These are phyloP conservation scores for Oenanthe javanica DNA, from an alignment of 140 eudicot species.

Conservation along the genomic window DNA sequence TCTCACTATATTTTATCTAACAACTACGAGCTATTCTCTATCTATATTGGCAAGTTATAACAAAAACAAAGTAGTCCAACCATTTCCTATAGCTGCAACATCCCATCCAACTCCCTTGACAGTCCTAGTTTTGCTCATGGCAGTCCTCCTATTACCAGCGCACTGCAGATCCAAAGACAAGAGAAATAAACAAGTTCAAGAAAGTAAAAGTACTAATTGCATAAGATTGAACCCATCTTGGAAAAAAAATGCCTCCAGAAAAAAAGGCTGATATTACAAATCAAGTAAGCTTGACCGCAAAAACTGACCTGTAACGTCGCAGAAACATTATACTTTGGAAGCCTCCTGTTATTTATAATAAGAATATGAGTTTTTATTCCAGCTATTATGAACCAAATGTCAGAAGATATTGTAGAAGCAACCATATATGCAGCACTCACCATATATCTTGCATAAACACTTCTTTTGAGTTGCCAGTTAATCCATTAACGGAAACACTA, in stretches of 20 bases:
- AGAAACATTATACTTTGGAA: conserved; percentile 67
- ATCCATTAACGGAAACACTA: conserved; percentile 45
- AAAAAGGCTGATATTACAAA: not conserved
- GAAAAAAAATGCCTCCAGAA: not conserved
- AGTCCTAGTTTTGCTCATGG: conserved; percentile 81
- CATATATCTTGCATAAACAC: conserved; percentile 67
- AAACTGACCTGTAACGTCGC: conserved; percentile 70
- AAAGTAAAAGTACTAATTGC: not conserved
- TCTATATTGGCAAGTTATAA: too few relatives aligned
- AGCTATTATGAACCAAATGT: not conserved
- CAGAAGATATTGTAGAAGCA: conserved; percentile 6
- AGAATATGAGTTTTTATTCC: conserved; percentile 4
- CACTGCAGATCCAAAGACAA: conserved; percentile 31
- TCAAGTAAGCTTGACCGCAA: not conserved
- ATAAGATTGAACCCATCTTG: conserved; percentile 4
- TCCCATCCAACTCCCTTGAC: conserved; percentile 99
- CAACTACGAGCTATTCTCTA: too few relatives aligned
- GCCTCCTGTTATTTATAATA: conserved; percentile 50
- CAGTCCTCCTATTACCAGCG: conserved; percentile 97
- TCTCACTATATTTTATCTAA: too few relatives aligned
- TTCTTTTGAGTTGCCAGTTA: conserved; percentile 46
- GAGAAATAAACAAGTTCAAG: too few relatives aligned
- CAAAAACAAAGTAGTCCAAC: conserved; percentile 26
- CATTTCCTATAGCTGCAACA: conserved; percentile 83
- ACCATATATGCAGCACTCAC: conserved; percentile 31